Evolutionary conservation across 2,329 filamentous ascomycete genomes (phyloP), one percentile per base, ranked within the genome.

Genomic region (Canariomyces notabilis): DNA sequence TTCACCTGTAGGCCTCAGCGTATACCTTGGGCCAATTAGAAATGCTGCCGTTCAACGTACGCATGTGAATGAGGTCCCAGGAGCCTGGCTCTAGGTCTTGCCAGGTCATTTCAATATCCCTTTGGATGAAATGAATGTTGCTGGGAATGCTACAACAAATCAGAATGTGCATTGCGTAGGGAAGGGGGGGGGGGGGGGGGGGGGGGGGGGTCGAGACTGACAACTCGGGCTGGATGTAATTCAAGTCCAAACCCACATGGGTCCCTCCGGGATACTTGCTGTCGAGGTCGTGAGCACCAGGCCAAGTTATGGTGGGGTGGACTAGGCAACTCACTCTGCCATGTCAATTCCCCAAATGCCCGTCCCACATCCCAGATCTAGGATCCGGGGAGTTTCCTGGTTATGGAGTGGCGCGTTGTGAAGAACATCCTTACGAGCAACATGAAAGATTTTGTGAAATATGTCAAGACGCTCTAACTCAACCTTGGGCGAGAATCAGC

Each of bases 301-400:
- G 4, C 15, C 2, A 21, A 11, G 6, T 3, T 1, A n/a, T 9
- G 19, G 15, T 20, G n/a, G 15, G 14, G 7, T 16, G 21, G 9
- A 8, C 23, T 7, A 18, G 14, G 12, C 19, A 6, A 64, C 80
- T 69, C 71, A 88, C 77, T 86, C 82, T 52, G 86, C 85, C 68
- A 95, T 85, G 56, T 91, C 85, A 57, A 94, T 87, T 33, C 85
- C 80, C 91, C 91, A 97, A 51, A 95, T 91, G 32, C 89, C 89
- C 1, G 89, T 95, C 16, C 90, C 91, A 53, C 85, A 90, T 34
- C 89, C 91, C 44, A 95, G 62, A 59, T 85, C 82, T 34, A 85
- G 61, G 38, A 85, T 73, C 41, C 40, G 44, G 4, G 54, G 52
- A 12, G n/a, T 48, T 26, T 46, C 48, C n/a, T 22, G 34, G 20